phyloP scores from a whole-genome alignment of 257 asterid genomes.

The Misopates orontium region DNA sequence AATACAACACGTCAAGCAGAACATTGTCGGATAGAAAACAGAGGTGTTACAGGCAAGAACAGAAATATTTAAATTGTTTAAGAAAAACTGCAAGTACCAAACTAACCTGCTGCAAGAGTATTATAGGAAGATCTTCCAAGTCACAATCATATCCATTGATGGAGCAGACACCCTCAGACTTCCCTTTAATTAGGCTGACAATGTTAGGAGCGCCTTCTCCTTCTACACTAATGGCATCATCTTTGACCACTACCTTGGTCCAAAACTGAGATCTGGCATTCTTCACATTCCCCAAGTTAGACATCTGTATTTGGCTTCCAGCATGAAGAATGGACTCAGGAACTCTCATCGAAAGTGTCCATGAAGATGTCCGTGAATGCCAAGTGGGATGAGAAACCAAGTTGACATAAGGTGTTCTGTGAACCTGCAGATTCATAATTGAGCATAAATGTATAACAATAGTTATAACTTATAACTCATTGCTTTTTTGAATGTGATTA shows the following conservation, averaged over 20 bases:
- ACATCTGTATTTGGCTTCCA: constrained; percentile 49
- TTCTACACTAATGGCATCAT: constrained; percentile 82
- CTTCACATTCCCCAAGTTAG: constrained; percentile 40
- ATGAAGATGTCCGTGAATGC: constrained; percentile 91
- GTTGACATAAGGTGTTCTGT: constrained; percentile 69
- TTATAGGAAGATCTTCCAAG: constrained; percentile 81
- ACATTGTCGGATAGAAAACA: background rate
- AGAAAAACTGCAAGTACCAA: constrained; percentile 9
- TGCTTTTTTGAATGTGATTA: background rate
- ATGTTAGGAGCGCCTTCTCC: constrained; percentile 97
- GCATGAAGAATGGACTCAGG: constrained; percentile 78
- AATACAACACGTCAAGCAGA: constrained; percentile 8
- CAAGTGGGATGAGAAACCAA: constrained; percentile 87
- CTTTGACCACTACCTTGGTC: constrained; percentile 78
- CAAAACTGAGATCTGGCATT: constrained; percentile 64
- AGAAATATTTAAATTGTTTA: background rate
- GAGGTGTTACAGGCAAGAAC: background rate
- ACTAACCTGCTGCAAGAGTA: constrained; percentile 88
- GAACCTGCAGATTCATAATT: constrained; percentile 53
- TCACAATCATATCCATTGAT: constrained; percentile 77
- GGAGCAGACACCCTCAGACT: constrained; percentile 47
- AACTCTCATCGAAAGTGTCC: constrained; percentile 82
- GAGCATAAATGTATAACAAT: background rate
- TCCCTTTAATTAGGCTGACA: constrained; percentile 85
- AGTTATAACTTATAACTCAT: too few species aligned